Evolutionary conservation across 768 basidiomycete species (phyloP).

Genomic region (Psilocybe tampanensis): DNA sequence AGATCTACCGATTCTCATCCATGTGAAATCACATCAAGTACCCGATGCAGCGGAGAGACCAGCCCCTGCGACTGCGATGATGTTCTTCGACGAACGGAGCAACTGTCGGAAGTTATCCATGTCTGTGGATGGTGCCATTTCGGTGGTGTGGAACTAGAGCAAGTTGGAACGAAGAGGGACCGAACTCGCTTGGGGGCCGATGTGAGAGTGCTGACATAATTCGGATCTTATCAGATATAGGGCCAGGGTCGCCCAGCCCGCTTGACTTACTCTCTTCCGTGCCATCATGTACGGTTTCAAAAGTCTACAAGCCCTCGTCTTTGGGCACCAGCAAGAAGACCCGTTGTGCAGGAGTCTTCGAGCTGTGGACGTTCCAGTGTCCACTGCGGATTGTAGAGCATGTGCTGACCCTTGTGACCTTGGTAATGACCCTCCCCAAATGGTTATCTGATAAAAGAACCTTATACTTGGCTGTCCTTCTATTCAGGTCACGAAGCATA

Average conservation of each 20-base stretch:
- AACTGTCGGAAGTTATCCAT: slow-evolving; percentile 32
- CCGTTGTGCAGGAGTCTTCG: slow-evolving; percentile 53
- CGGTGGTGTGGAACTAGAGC: neutral
- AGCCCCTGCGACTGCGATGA: slow-evolving; percentile 50
- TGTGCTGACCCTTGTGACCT: slow-evolving; percentile 82
- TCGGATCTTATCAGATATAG: slow-evolving; percentile 32
- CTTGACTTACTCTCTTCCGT: slow-evolving; percentile 15
- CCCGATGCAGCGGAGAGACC: slow-evolving; percentile 70
- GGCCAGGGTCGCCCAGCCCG: slow-evolving; percentile 4
- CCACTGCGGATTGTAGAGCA: slow-evolving; percentile 66
- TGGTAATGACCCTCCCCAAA: slow-evolving; percentile 38
- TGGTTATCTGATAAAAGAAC: slow-evolving; percentile 31
- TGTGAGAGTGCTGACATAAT: slow-evolving; percentile 19
- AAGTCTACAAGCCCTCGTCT: slow-evolving; percentile 42
- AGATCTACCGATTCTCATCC: slow-evolving; percentile 11
- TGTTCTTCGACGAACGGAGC: slow-evolving; percentile 31
- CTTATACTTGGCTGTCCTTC: slow-evolving; percentile 18
- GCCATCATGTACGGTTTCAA: slow-evolving; percentile 40
- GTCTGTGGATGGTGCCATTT: slow-evolving; percentile 29
- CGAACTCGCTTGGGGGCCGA: neutral
- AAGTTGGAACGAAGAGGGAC: neutral
- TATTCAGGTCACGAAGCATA: slow-evolving; percentile 72
- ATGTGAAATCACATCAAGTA: slow-evolving; percentile 25
- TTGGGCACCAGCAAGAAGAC: slow-evolving; percentile 39
- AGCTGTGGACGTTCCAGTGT: slow-evolving; percentile 63